Conservation (phyloP, 441 rosid genomes). For the Monsonia emarginata region DNA sequence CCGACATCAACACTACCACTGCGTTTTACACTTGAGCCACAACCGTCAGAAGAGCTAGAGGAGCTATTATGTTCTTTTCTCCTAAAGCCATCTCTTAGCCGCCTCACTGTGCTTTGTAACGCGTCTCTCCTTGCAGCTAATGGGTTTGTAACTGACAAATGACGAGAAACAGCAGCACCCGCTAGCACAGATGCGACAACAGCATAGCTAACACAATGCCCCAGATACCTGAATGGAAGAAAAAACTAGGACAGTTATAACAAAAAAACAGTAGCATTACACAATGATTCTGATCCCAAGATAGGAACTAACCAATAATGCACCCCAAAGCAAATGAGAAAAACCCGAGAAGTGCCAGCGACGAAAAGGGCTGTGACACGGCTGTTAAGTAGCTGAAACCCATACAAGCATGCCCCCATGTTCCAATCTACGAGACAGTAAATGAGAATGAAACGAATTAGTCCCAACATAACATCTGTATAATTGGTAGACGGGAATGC, state of each 20-base stretch:
- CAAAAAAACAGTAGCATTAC: constrained; percentile 14
- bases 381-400: constrained; percentile 85
- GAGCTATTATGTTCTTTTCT: constrained; percentile 84
- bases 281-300: constrained; percentile 9
- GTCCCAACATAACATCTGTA: constrained; percentile 15
- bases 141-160: constrained; percentile 79
- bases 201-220: constrained; percentile 94
- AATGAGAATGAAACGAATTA: constrained; percentile 17
- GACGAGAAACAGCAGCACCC: constrained; percentile 96
- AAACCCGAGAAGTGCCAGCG: constrained; percentile 84
- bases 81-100: constrained; percentile 95
- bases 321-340: constrained; percentile 97
- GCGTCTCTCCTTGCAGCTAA: constrained; percentile 98
- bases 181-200: constrained; percentile 91
- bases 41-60: constrained; percentile 97
- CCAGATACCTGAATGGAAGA: constrained; percentile 71
- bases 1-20: constrained; percentile 88
- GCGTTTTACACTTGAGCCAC: constrained; percentile 93
- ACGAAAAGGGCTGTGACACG: constrained; percentile 87
- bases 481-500: constrained; percentile 13
- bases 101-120: constrained; percentile 86
- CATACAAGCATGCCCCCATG: constrained; percentile 97
- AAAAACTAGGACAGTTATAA: constrained; percentile 14
- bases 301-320: constrained; percentile 82
- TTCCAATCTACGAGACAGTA: constrained; percentile 74